Conservation (phyloP, 2,329 filamentous ascomycete species). For the Fusarium sp. region DNA sequence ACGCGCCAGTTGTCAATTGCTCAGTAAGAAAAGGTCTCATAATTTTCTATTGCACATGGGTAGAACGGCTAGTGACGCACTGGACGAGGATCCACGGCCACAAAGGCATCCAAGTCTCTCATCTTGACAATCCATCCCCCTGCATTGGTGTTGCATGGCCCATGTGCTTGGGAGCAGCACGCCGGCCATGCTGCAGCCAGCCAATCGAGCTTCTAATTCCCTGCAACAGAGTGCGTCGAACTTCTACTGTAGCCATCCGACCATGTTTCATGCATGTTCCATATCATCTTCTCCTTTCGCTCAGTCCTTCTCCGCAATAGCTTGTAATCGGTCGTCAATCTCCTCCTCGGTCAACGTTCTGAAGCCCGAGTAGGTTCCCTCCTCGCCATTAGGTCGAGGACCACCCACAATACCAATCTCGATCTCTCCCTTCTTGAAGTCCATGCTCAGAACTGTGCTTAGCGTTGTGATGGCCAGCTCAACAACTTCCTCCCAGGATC, state of each 20-base stretch:
- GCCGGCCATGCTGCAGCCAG: conserved; percentile 27
- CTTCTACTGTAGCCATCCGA: conserved; percentile 18
- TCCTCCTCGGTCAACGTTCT: conserved; percentile 94
- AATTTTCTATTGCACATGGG: conserved; percentile 49
- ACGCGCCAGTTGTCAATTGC: conserved; percentile 44
- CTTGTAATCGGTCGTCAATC: conserved; percentile 97
- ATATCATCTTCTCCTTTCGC: conserved; percentile 45
- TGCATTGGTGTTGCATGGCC: conserved; percentile 42
- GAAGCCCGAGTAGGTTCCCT: conserved; percentile 84
- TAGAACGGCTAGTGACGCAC: conserved; percentile 46
- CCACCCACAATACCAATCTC: conserved; percentile 98
- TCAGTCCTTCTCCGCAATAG: conserved; percentile 98
- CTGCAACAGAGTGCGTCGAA: conserved; percentile 30
- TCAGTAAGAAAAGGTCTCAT: conserved; percentile 33
- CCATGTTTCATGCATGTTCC: conserved; percentile 34
- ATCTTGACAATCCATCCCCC: conserved; percentile 42
- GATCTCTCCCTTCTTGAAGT: conserved; percentile 99
- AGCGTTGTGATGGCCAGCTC: conserved; percentile 95
- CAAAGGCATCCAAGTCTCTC: conserved; percentile 34
- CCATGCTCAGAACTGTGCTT: conserved; percentile 96
- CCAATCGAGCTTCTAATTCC: conserved; percentile 40
- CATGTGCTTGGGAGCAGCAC: conserved; percentile 40
- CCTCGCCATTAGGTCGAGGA: conserved; percentile 83
- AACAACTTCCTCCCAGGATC: conserved; percentile 96
- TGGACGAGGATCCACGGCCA: conserved; percentile 39